phyloP scores from a whole-genome alignment of 1,284 basidiomycete species.

The Cryptococcus wingfieldii region DNA sequence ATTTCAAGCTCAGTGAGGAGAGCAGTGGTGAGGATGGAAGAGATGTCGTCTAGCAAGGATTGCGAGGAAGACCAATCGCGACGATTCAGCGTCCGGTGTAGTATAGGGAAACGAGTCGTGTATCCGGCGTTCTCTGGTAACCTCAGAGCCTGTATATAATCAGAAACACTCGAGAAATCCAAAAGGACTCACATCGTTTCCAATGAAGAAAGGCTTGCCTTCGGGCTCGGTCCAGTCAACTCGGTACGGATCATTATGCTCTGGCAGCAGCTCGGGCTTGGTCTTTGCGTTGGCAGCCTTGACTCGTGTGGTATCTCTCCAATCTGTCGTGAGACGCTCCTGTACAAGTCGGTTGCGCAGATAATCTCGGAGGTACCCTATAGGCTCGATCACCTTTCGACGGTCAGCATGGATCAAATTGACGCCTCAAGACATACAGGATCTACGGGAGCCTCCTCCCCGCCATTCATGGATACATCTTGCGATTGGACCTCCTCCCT shows the following conservation, averaged over 20 bases:
- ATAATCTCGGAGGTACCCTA: conserved; percentile 66
- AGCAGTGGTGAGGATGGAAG: conserved; percentile 61
- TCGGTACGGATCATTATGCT: conserved; percentile 71
- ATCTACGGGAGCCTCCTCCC: conserved; percentile 12
- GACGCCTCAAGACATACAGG: conserved; percentile 19
- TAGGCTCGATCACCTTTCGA: conserved; percentile 64
- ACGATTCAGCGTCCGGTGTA: conserved; percentile 70
- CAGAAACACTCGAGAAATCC: neutral
- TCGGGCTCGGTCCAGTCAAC: conserved; percentile 69
- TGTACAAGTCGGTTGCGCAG: conserved; percentile 80
- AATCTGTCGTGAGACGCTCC: conserved; percentile 74
- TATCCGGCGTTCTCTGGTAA: conserved; percentile 66
- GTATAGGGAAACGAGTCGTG: conserved; percentile 70
- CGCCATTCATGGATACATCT: conserved; percentile 9
- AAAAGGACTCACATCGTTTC: conserved; percentile 53
- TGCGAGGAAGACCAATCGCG: conserved; percentile 67
- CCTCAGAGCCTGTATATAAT: conserved; percentile 59
- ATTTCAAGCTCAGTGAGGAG: conserved; percentile 65
- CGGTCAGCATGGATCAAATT: neutral
- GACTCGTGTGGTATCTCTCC: conserved; percentile 68
- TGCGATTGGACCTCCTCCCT: conserved; percentile 1
- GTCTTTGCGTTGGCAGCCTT: conserved; percentile 56
- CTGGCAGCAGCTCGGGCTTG: conserved; percentile 69
- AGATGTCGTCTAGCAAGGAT: conserved; percentile 70
- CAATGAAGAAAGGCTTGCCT: conserved; percentile 31